Percentiles rank a stretch among this genome's conserved stretches.
Conservation (phyloP, 495 filamentous ascomycete genomes). For the Haplographium delicatum region DNA sequence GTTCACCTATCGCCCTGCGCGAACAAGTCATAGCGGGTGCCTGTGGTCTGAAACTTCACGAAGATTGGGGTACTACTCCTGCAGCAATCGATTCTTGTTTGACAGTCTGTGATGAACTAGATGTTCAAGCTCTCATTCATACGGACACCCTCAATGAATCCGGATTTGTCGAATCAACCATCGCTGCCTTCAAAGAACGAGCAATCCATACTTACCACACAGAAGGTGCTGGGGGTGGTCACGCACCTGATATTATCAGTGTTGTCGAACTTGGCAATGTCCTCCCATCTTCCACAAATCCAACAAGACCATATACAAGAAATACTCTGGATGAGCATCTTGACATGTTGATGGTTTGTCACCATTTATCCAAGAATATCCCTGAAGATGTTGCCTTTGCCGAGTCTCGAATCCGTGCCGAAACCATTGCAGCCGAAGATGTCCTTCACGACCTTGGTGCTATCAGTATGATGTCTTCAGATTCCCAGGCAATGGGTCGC, state of each 20-base stretch:
- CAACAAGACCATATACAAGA: conserved; percentile 83
- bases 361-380: conserved; percentile 87
- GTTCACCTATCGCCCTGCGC: conserved; percentile 59
- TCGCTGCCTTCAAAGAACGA: conserved; percentile 79
- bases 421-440: conserved; percentile 97
- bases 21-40: conserved; percentile 83
- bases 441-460: conserved; percentile 94
- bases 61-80: conserved; percentile 95
- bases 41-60: conserved; percentile 90
- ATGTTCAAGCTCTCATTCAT: conserved; percentile 94
- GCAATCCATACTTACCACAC: conserved; percentile 99
- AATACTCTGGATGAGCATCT: conserved; percentile 98
- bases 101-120: conserved; percentile 79
- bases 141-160: conserved; percentile 98
- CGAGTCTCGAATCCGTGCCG: conserved; percentile 87
- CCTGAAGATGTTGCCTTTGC: conserved; percentile 96
- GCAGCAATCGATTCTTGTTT: conserved; percentile 91
- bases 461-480: conserved; percentile 96
- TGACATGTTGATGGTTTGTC: conserved; percentile 99
- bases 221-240: conserved; percentile 92
- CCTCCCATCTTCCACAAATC: conserved; percentile 87
- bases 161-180: conserved; percentile 92
- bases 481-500: conserved; percentile 97
- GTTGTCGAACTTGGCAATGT: conserved; percentile 93
- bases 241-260: conserved; percentile 94